phyloP scores from a whole-genome alignment of 1,284 basidiomycete species.

The Peniophora sp. region DNA sequence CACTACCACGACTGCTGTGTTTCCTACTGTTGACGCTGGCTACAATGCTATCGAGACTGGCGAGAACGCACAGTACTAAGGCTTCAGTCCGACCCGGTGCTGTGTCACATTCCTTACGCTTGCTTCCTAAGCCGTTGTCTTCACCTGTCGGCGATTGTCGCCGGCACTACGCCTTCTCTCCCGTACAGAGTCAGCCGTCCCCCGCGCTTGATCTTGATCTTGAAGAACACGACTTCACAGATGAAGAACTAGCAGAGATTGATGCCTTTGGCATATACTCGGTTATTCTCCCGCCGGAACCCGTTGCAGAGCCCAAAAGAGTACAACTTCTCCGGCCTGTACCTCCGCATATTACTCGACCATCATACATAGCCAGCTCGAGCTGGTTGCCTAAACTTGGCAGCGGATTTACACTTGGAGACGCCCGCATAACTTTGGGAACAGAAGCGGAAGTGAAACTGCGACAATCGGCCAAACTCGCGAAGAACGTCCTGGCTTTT shows the following conservation, averaged over 20 bases:
- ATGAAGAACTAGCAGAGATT: constrained; percentile 1
- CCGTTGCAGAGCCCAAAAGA: constrained; percentile 28
- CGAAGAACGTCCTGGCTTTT: constrained; percentile 51
- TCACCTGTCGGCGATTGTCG: no score
- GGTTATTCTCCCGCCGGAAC: constrained; percentile 60
- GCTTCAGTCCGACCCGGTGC: no score
- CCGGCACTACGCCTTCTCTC: no score
- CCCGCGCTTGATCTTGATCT: no score
- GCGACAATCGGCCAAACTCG: constrained; percentile 54
- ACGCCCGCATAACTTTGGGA: constrained; percentile 46
- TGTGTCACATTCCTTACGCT: no score
- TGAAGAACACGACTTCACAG: neutral
- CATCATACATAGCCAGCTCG: constrained; percentile 43
- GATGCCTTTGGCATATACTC: constrained; percentile 44
- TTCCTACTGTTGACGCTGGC: no score
- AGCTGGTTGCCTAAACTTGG: neutral
- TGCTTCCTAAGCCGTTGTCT: no score
- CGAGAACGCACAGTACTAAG: no score
- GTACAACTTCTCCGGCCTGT: constrained; percentile 31
- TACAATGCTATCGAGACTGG: no score
- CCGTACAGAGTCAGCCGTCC: no score
- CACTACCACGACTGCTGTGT: no score
- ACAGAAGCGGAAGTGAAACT: constrained; percentile 48
- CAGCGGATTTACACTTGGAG: constrained; percentile 20
- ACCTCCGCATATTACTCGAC: constrained; percentile 50